A percentile compares a stretch with the other conserved stretches of the same genome.
Conservation (phyloP, 2,329 filamentous ascomycete species). For the Scedosporium dehoogii region DNA sequence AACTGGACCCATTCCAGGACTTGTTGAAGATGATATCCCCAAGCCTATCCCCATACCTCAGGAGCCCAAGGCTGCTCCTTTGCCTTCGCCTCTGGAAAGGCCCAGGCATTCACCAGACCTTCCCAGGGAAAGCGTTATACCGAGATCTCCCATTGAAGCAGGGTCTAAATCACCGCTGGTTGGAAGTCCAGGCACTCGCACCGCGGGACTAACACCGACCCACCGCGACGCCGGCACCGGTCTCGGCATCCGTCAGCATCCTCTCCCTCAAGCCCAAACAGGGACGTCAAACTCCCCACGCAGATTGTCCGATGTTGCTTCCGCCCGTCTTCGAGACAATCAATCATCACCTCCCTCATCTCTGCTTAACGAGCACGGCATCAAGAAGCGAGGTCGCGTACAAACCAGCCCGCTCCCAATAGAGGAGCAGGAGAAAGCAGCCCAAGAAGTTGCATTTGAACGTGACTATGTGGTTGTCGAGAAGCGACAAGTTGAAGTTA, state of each 20-base stretch:
- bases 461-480: conserved; percentile 94
- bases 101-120: neutral
- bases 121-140: neutral
- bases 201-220: neutral
- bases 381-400: conserved; percentile 17
- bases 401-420: conserved; percentile 25
- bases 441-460: conserved; percentile 82
- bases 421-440: conserved; percentile 56
- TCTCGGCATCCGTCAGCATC: conserved; percentile 37
- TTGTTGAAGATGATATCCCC: conserved; percentile 67
- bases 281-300: conserved; percentile 37
- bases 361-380: conserved; percentile 23
- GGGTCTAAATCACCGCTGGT: neutral
- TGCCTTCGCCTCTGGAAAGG: neutral
- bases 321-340: neutral
- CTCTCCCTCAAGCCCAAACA: conserved; percentile 24
- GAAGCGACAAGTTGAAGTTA: conserved; percentile 90
- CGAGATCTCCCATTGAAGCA: neutral
- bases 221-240: conserved; percentile 32
- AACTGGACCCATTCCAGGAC: conserved; percentile 63
- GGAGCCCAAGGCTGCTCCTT: neutral
- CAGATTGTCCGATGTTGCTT: conserved; percentile 25
- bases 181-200: neutral
- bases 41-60: conserved; percentile 18
- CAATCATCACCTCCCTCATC: conserved; percentile 13